Base-by-base conservation (phyloP, 2,329 filamentous ascomycete species). In the Rugonectria rugulosa region DNA sequence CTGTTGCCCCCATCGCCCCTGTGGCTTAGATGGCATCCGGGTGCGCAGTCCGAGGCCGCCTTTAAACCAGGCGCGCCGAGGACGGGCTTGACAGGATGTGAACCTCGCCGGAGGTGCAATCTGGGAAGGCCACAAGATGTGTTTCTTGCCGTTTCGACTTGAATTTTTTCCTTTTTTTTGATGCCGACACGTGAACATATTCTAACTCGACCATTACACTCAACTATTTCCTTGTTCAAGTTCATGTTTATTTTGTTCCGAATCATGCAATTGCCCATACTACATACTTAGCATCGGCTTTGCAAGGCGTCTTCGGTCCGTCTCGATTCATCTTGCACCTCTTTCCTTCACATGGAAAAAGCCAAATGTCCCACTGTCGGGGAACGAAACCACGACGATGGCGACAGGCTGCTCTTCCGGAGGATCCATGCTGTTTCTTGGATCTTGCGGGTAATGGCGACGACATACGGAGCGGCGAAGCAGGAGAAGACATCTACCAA, bases 1-100 rank as follows among this genome's bases (percentile, higher is more conserved):
- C 80, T 36, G 77, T 83, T 62, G 80, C 81, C 45, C 72, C 75
- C 43, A 75, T 77, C 52, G 73, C 74, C 54, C 74, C 74, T 20
- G 74, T 76, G 62, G 73, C 74, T 53, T 76, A 76, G 62, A 64
- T 32, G 38, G 27, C 42, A 56, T 29, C 20, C 21, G 44, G 58
- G 56, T 47, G 43, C 15, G 40, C 51, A 48, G 61, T 58, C 63
- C 50, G 41, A 38, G n/a, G 32, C 26, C 40, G 46, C n/a, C 45
- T 32, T 14, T 32, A 32, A 11, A 32, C 29, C 41, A 23, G 38
- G 27, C 48, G 41, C 40, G 32, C 34, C 40, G 51, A 46, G 61
- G 47, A 46, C 60, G 53, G 37, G 40, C 53, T 34, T 41, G 19
- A 50, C 51, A 40, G 17, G 61, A 51, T 42, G 47, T 40, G 51